These are phyloP conservation scores for Waltergamsia citrina DNA, from an alignment of 2,329 filamentous ascomycete genomes.

Conservation along the genomic window DNA sequence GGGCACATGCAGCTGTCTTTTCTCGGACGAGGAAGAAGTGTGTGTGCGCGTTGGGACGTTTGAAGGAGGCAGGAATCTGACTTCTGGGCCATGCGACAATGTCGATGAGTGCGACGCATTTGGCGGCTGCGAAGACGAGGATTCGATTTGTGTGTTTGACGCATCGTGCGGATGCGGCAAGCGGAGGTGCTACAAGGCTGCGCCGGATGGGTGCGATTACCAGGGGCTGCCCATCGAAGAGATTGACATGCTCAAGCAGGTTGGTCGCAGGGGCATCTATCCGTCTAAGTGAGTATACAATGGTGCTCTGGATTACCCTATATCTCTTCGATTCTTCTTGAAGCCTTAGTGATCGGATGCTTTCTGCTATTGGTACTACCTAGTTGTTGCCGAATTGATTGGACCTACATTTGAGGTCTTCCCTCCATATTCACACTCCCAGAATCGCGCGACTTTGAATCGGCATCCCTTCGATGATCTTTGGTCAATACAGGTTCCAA, in stretches of 20 bases:
- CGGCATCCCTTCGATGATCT: no score
- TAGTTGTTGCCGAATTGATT: no score
- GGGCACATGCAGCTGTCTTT: constrained; percentile 10
- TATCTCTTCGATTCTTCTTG: no score
- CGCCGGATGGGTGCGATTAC: constrained; percentile 6
- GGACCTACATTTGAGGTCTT: no score
- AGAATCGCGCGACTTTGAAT: no score
- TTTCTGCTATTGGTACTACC: no score
- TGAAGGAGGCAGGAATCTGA: constrained; percentile 3
- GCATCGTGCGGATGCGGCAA: constrained; percentile 10
- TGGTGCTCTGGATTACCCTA: no score
- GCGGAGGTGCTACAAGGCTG: constrained; percentile 9
- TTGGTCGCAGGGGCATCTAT: no score
- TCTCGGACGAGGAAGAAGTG: constrained; percentile 6
- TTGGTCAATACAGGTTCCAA: no score
- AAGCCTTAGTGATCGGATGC: no score
- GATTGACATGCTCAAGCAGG: background rate
- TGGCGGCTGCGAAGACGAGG: constrained; percentile 5
- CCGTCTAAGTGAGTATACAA: no score
- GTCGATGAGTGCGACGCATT: constrained; percentile 8
- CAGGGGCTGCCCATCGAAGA: constrained; percentile 6
- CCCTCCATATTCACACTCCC: no score
- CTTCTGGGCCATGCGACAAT: constrained; percentile 8
- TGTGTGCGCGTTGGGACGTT: constrained; percentile 8
- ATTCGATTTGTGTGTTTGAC: constrained; percentile 10